Conservation (phyloP, 208 protist species). For the Trypanosoma caninum region DNA sequence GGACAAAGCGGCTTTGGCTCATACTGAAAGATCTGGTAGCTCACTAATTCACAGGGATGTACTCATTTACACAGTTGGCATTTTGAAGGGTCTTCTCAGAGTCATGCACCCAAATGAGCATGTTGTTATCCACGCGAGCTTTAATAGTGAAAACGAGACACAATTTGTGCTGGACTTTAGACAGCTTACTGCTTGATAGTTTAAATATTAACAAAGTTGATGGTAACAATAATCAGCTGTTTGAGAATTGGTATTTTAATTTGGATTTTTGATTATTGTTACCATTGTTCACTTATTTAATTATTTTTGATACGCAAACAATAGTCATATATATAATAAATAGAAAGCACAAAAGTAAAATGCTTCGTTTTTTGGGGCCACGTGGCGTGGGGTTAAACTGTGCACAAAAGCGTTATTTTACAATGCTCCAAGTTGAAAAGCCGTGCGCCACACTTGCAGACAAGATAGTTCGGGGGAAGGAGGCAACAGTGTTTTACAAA, state of each 20-base stretch:
- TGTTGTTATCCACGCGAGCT: constrained; percentile 36
- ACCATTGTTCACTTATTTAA: constrained; percentile 9
- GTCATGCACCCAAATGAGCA: constrained; percentile 32
- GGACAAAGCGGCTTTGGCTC: neutral
- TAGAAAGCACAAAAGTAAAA: constrained; percentile 10
- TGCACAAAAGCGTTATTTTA: constrained; percentile 36
- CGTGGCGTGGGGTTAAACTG: constrained; percentile 7
- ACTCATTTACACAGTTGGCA: constrained; percentile 59
- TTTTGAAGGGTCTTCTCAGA: constrained; percentile 38
- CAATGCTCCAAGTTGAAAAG: constrained; percentile 80
- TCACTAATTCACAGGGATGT: constrained; percentile 41
- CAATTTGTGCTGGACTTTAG: constrained; percentile 70
- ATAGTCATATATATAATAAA: constrained; percentile 6
- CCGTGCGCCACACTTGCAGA: constrained; percentile 72
- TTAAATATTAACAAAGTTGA: neutral
- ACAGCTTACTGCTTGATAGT: neutral
- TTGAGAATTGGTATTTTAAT: constrained; percentile 2
- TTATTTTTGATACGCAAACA: no score
- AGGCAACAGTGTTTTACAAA: constrained; percentile 59
- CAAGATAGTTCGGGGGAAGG: constrained; percentile 81
- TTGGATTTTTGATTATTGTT: constrained; percentile 2
- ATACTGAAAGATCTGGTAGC: constrained; percentile 8
- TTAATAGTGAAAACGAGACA: constrained; percentile 58
- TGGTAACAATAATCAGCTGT: neutral
- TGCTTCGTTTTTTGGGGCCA: constrained; percentile 21